These are phyloP conservation scores for Salix viminalis DNA, from an alignment of 345 rosid species.

Conservation along the genomic window DNA sequence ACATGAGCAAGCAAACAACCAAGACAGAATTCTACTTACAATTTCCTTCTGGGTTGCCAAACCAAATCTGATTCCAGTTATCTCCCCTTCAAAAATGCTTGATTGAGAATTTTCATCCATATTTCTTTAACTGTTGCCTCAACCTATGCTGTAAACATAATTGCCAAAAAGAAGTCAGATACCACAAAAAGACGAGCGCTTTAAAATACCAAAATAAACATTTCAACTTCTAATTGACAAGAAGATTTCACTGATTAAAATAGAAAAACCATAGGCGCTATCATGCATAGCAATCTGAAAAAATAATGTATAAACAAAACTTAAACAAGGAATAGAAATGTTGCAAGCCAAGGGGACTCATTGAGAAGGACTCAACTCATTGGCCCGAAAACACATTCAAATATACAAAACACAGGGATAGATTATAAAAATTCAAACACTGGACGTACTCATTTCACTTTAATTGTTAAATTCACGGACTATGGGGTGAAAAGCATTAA, in stretches of 20 bases:
- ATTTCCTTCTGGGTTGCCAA: slow-evolving; percentile 68
- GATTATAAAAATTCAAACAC: background rate
- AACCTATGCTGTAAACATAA: background rate
- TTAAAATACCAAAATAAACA: background rate
- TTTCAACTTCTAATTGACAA: background rate
- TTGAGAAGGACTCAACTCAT: background rate
- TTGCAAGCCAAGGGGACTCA: background rate
- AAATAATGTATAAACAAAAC: background rate
- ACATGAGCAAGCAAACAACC: background rate
- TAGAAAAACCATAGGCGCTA: background rate
- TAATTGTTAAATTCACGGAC: background rate
- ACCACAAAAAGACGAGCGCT: background rate
- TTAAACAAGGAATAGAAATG: background rate
- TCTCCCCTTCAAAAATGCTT: slow-evolving; percentile 51
- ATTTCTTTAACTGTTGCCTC: slow-evolving; percentile 15
- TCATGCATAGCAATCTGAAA: background rate
- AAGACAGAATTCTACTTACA: slow-evolving; percentile 43
- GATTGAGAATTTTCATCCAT: slow-evolving; percentile 53
- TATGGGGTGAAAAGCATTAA: background rate
- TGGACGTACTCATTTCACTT: background rate
- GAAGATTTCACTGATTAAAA: background rate
- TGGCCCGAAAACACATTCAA: background rate
- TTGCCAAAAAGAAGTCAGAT: background rate
- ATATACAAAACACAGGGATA: background rate
- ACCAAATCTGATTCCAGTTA: slow-evolving; percentile 62